phyloP scores from a whole-genome alignment of 1,284 basidiomycete genomes.

The Tilletia setariae region DNA sequence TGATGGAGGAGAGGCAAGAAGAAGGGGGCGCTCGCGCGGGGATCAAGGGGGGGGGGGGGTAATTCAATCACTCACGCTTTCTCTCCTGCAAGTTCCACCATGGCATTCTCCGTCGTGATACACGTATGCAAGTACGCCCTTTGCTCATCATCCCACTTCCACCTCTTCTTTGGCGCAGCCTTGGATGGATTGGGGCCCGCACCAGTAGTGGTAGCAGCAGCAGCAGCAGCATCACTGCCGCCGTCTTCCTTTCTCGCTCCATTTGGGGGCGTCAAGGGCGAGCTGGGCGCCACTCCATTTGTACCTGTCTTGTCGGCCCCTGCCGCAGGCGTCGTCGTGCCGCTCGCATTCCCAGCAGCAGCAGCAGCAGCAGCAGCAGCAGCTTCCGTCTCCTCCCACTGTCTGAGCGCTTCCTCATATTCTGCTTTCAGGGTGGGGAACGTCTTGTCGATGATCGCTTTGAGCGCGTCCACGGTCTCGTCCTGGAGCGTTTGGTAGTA shows the following conservation, averaged over 20 bases:
- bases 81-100: slow-evolving; percentile 48
- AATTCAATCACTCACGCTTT: slow-evolving; percentile 31
- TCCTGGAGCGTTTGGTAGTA: slow-evolving; percentile 44
- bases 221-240: neutral
- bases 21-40: no score
- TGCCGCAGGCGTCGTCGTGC: no score
- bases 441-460: slow-evolving; percentile 32
- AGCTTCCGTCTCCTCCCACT: slow-evolving; percentile 3
- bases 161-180: slow-evolving; percentile 39
- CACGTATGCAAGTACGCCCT: slow-evolving; percentile 45
- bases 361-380: neutral
- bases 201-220: slow-evolving; percentile 16
- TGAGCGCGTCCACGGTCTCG: slow-evolving; percentile 40
- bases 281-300: neutral
- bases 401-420: slow-evolving; percentile 29
- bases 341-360: neutral
- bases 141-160: slow-evolving; percentile 49
- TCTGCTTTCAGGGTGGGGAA: slow-evolving; percentile 39
- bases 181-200: slow-evolving; percentile 22
- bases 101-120: slow-evolving; percentile 49
- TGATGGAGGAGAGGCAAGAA: no score
- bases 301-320: neutral
- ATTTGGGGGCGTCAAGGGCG: neutral
- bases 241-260: no score
- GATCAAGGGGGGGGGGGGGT: neutral